Percentiles rank a stretch among this genome's conserved stretches.
These are phyloP conservation scores for Coniferiporia weirii DNA, from an alignment of 1,284 basidiomycete genomes.

Conservation along the genomic window DNA sequence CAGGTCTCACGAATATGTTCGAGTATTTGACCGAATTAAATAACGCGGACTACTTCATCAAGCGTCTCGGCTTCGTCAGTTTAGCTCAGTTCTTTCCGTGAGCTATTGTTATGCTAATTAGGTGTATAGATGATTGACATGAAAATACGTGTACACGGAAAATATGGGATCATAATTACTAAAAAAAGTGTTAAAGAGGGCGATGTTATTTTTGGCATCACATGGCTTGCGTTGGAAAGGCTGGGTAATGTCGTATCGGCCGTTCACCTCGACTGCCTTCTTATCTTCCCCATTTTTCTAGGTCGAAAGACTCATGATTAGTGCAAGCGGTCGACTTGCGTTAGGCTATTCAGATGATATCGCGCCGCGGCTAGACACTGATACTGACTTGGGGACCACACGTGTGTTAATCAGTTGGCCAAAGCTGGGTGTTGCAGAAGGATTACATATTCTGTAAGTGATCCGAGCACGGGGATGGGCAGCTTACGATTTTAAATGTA, in stretches of 20 bases:
- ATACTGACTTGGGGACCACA: not conserved
- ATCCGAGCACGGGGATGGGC: not conserved
- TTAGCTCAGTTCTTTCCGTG: too few species aligned
- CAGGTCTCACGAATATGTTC: conserved; percentile 7
- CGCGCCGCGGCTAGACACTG: not conserved
- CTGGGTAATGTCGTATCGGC: not conserved
- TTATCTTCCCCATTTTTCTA: not conserved
- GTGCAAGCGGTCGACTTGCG: conserved; percentile 2
- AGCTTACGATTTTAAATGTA: not conserved
- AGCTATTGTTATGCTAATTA: not conserved
- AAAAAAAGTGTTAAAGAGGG: not conserved
- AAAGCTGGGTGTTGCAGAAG: conserved; percentile 6
- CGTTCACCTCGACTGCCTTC: not conserved
- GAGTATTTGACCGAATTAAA: not conserved
- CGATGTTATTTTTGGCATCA: conserved; percentile 1
- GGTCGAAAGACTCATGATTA: conserved; percentile 10
- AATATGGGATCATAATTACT: not conserved
- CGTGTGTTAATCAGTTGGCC: conserved; percentile 9
- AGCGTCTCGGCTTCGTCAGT: conserved; percentile 5
- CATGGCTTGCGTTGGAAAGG: conserved; percentile 6
- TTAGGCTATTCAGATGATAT: conserved; percentile 5
- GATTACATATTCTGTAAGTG: conserved; percentile 4
- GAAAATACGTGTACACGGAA: not conserved
- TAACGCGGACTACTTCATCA: not conserved
- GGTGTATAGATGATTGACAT: conserved; percentile 9